Evolutionary conservation across 805 yeast species (phyloP).

Genomic region (Metschnikowia drakensbergensis): DNA sequence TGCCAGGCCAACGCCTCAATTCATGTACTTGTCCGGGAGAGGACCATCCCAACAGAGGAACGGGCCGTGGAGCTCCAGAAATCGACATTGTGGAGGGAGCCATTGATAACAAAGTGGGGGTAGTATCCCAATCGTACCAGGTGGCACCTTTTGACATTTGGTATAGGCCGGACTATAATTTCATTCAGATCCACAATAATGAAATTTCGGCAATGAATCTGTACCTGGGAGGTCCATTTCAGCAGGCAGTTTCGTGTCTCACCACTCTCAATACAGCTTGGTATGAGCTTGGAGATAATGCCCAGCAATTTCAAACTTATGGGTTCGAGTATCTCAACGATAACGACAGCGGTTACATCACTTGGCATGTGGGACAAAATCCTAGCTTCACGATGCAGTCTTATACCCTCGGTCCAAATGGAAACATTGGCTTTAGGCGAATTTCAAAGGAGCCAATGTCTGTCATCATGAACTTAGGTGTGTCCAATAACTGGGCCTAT

Average conservation of each 20-base stretch:
- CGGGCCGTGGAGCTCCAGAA: slow-evolving; percentile 86
- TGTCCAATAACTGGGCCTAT: slow-evolving; percentile 39
- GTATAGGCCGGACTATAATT: slow-evolving; percentile 88
- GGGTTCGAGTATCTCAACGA: slow-evolving; percentile 79
- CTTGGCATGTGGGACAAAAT: slow-evolving; percentile 80
- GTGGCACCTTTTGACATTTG: slow-evolving; percentile 92
- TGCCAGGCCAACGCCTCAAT: slow-evolving; percentile 79
- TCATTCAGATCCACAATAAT: slow-evolving; percentile 64
- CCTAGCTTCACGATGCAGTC: slow-evolving; percentile 29
- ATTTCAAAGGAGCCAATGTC: slow-evolving; percentile 39
- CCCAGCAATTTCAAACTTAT: slow-evolving; percentile 60
- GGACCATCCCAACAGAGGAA: slow-evolving; percentile 84
- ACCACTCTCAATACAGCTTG: slow-evolving; percentile 76
- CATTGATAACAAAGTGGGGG: slow-evolving; percentile 51
- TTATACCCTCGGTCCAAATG: slow-evolving; percentile 37
- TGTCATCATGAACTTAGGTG: slow-evolving; percentile 36
- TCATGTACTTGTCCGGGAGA: slow-evolving; percentile 77
- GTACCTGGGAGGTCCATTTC: slow-evolving; percentile 89
- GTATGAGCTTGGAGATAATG: slow-evolving; percentile 65
- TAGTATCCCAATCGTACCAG: slow-evolving; percentile 90
- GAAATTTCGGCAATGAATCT: slow-evolving; percentile 77
- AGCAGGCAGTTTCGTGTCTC: slow-evolving; percentile 85
- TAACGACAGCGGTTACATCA: slow-evolving; percentile 62
- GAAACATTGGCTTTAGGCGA: slow-evolving; percentile 35
- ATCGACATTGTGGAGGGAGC: slow-evolving; percentile 90